These are phyloP conservation scores for Obba rivulosa DNA, from an alignment of 768 basidiomycete genomes.

Conservation along the genomic window DNA sequence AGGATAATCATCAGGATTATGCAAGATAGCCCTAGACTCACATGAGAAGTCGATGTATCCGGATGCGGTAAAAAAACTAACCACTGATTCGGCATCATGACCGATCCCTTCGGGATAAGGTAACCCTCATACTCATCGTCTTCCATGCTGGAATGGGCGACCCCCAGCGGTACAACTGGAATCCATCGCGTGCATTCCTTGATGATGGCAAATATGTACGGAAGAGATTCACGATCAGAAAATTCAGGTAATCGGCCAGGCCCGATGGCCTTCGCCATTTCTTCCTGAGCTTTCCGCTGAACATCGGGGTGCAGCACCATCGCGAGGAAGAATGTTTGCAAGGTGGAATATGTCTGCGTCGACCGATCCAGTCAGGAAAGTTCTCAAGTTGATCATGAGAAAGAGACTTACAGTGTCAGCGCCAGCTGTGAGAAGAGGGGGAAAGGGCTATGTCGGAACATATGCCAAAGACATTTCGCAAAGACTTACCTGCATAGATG, in stretches of 20 bases:
- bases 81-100: slow-evolving; percentile 14
- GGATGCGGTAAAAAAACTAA: not conserved
- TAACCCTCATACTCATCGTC: slow-evolving; percentile 28
- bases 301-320: not conserved
- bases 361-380: not conserved
- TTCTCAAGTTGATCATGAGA: not conserved
- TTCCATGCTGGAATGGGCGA: slow-evolving; percentile 22
- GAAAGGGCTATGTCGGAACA: not conserved
- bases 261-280: not conserved
- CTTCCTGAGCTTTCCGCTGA: not conserved
- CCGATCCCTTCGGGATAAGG: slow-evolving; percentile 26
- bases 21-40: slow-evolving; percentile 25
- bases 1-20: slow-evolving; percentile 31
- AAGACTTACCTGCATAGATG: slow-evolving; percentile 7
- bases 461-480: not conserved
- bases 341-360: not conserved
- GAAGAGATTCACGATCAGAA: slow-evolving; percentile 20
- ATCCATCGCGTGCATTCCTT: slow-evolving; percentile 20
- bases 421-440: slow-evolving; percentile 4
- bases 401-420: slow-evolving; percentile 10
- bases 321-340: slow-evolving; percentile 19
- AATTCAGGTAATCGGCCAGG: slow-evolving; percentile 23
- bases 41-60: not conserved
- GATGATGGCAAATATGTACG: slow-evolving; percentile 21
- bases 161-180: slow-evolving; percentile 21